phyloP scores from a whole-genome alignment of 2,329 filamentous ascomycete species.

The Colletotrichum orchidophilum region DNA sequence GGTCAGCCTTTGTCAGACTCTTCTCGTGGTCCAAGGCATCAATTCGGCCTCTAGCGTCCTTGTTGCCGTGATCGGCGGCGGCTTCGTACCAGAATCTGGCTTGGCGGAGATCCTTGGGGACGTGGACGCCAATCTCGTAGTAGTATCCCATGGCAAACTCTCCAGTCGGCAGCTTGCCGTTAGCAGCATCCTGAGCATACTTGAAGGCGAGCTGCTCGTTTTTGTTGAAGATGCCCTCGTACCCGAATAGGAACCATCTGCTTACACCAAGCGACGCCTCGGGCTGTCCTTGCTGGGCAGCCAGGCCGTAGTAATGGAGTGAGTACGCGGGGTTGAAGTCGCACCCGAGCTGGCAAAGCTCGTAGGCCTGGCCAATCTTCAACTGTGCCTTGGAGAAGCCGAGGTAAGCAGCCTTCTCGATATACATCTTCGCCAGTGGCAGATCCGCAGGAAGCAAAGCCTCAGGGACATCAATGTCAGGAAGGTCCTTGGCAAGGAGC shows the following conservation, averaged over 20 bases:
- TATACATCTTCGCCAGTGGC: conserved; percentile 80
- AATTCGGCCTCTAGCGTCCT: conserved; percentile 83
- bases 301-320: conserved; percentile 93
- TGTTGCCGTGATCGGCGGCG: conserved; percentile 90
- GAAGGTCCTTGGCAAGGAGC: conserved; percentile 88
- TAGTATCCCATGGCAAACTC: conserved; percentile 99
- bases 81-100: conserved; percentile 91
- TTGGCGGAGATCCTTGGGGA: conserved; percentile 82
- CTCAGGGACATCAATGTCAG: conserved; percentile 86
- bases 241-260: conserved; percentile 98
- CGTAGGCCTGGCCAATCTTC: conserved; percentile 96
- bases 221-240: conserved; percentile 91
- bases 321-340: conserved; percentile 95
- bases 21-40: conserved; percentile 86
- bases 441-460: conserved; percentile 76
- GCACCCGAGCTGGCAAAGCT: conserved; percentile 91
- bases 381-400: conserved; percentile 96
- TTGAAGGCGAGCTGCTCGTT: conserved; percentile 94
- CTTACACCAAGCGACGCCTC: conserved; percentile 97
- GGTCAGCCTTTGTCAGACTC: conserved; percentile 87
- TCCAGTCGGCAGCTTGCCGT: conserved; percentile 83
- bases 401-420: conserved; percentile 95
- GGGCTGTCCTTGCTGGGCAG: conserved; percentile 88
- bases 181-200: conserved; percentile 88
- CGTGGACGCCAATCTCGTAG: conserved; percentile 93